Conservation (phyloP, 2,329 filamentous ascomycete genomes). For the Exophiala bonariae region DNA sequence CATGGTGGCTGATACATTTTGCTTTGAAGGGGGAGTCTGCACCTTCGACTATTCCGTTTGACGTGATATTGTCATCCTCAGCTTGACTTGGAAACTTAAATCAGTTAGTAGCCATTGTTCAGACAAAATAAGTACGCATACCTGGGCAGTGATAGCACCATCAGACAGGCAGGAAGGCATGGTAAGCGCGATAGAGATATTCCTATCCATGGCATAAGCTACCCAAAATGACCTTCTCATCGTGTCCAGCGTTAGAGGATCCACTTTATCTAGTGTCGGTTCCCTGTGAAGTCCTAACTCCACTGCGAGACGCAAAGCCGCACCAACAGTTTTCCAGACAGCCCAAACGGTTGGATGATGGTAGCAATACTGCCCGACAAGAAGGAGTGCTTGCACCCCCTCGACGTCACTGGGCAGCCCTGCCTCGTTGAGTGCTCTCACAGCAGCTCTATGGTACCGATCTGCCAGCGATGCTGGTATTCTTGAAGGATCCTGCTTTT, state of each 20-base stretch:
- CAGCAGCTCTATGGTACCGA: constrained; percentile 11
- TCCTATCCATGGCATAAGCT: constrained; percentile 16
- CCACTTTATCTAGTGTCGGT: constrained; percentile 1
- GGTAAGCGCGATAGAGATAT: constrained; percentile 9
- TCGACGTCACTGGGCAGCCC: constrained; percentile 8
- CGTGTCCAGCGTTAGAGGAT: constrained; percentile 7
- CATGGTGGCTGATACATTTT: constrained; percentile 8
- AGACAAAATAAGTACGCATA: background rate
- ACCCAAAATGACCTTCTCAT: constrained; percentile 15
- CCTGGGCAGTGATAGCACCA: constrained; percentile 14
- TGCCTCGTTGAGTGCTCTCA: constrained; percentile 6
- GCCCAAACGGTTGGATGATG: constrained; percentile 16
- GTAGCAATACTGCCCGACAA: constrained; percentile 17
- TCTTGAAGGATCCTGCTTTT: constrained; percentile 16
- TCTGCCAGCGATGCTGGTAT: constrained; percentile 16
- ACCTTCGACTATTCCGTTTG: constrained; percentile 1
- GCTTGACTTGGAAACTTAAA: constrained; percentile 7
- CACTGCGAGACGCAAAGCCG: constrained; percentile 13
- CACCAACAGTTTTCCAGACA: constrained; percentile 15
- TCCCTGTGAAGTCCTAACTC: constrained; percentile 15
- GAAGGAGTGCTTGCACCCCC: constrained; percentile 16
- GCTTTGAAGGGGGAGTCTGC: background rate
- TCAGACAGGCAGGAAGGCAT: constrained; percentile 11
- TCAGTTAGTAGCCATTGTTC: background rate
- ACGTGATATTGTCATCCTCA: constrained; percentile 10